Percentiles rank a stretch among this genome's conserved stretches.
Conservation (phyloP, 441 rosid species). For the Populus hybrid region DNA sequence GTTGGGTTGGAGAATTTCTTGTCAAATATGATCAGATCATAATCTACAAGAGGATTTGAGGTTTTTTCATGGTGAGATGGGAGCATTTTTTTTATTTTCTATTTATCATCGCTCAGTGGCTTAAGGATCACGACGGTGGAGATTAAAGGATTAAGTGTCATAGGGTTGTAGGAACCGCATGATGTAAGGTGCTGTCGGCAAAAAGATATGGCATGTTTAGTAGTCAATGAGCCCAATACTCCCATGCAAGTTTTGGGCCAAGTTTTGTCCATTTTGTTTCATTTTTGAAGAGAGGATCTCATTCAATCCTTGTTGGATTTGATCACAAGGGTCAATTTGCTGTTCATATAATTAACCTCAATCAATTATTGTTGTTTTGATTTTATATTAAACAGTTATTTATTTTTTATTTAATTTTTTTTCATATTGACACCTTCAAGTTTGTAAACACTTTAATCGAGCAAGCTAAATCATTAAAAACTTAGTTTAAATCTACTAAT, state of each 20-base stretch:
- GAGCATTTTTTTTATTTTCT: not conserved
- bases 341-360: too few relatives aligned
- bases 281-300: too few relatives aligned
- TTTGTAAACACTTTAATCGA: too few relatives aligned
- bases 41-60: not conserved
- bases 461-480: too few relatives aligned
- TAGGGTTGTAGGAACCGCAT: not conserved
- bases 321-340: too few relatives aligned
- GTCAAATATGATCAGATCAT: not conserved
- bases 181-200: not conserved
- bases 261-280: not conserved
- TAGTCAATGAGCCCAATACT: not conserved
- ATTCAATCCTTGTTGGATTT: too few relatives aligned
- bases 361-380: too few relatives aligned
- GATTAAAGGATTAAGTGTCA: not conserved
- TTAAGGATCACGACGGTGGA: not conserved
- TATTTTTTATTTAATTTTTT: too few relatives aligned
- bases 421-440: too few relatives aligned
- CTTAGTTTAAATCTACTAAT: too few relatives aligned
- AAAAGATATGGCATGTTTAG: not conserved
- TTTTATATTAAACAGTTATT: too few relatives aligned
- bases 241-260: not conserved
- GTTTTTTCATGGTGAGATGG: not conserved
- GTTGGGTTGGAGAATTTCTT: not conserved
- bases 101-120: slow-evolving; percentile 1